Percentiles rank a stretch among this genome's conserved stretches.
Evolutionary conservation across 495 filamentous ascomycete genomes (phyloP).

Genomic region (Podospora tetraspora): DNA sequence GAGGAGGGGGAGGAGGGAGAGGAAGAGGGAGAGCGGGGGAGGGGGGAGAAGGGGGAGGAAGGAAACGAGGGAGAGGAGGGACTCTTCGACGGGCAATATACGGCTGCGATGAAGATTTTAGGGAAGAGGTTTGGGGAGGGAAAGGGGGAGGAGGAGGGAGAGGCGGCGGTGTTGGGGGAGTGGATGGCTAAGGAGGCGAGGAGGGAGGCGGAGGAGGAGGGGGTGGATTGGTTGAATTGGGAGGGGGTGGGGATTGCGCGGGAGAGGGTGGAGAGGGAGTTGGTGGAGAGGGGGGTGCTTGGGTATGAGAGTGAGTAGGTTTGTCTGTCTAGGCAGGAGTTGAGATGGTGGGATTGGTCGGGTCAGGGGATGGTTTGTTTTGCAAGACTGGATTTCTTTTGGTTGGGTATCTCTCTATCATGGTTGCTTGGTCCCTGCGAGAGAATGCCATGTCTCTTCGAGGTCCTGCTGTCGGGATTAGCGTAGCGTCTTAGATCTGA

Average conservation of each 20-base stretch:
- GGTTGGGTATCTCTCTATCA: neutral
- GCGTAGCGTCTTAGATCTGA: neutral
- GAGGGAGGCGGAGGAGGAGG: neutral
- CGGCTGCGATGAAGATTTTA: neutral
- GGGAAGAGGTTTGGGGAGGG: neutral
- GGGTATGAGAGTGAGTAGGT: neutral
- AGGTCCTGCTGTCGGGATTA: neutral
- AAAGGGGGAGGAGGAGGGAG: neutral
- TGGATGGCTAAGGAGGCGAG: too few species aligned
- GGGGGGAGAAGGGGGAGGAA: neutral
- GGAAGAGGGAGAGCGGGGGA: too few species aligned
- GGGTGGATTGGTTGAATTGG: neutral
- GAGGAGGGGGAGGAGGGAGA: too few species aligned
- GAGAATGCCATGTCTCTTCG: neutral
- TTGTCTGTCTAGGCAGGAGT: neutral
- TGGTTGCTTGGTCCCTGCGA: neutral
- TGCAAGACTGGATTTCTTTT: neutral
- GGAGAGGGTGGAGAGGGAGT: neutral
- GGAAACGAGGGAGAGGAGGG: too few species aligned
- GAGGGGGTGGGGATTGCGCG: neutral
- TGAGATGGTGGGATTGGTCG: neutral
- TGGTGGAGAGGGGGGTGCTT: neutral
- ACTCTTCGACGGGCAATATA: neutral
- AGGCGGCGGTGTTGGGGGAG: too few species aligned
- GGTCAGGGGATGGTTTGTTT: neutral